Conservation (phyloP, 495 filamentous ascomycete species). For the Lophiostoma macrostomum region DNA sequence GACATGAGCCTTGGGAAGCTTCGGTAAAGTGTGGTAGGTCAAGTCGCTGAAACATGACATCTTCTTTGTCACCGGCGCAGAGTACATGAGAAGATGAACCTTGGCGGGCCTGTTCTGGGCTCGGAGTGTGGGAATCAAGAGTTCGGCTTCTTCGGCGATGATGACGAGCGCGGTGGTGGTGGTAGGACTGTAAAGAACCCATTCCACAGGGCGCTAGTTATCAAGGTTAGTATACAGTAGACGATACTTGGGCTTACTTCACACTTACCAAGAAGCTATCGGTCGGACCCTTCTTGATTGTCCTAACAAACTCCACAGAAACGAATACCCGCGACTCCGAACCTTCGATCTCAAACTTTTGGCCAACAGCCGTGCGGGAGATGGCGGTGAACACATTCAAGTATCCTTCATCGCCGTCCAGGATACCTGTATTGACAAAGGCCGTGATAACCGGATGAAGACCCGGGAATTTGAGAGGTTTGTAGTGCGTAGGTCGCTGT, state of each 20-base stretch:
- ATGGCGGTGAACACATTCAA: not conserved
- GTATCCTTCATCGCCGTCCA: not conserved
- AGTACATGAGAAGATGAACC: conserved; percentile 50
- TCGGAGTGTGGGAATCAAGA: conserved; percentile 44
- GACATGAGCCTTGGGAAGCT: conserved; percentile 38
- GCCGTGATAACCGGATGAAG: conserved; percentile 40
- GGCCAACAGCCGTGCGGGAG: not conserved
- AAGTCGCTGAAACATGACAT: conserved; percentile 56
- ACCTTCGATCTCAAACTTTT: conserved; percentile 30
- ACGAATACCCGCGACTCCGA: not conserved
- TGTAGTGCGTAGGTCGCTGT: conserved; percentile 40
- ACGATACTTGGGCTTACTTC: not conserved
- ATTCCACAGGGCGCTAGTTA: conserved; percentile 47
- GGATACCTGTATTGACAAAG: conserved; percentile 39
- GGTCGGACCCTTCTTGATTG: not conserved
- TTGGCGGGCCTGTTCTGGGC: not conserved
- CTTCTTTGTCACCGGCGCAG: conserved; percentile 50
- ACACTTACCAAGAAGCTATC: not conserved
- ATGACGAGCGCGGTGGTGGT: conserved; percentile 48
- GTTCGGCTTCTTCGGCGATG: conserved; percentile 56
- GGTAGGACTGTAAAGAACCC: conserved; percentile 45
- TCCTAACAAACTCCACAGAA: not conserved
- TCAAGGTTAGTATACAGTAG: not conserved
- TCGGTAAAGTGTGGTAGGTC: conserved; percentile 48
- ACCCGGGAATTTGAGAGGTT: conserved; percentile 38